These are phyloP conservation scores for Linaria vulgaris DNA, from an alignment of 257 asterid species.

Conservation along the genomic window DNA sequence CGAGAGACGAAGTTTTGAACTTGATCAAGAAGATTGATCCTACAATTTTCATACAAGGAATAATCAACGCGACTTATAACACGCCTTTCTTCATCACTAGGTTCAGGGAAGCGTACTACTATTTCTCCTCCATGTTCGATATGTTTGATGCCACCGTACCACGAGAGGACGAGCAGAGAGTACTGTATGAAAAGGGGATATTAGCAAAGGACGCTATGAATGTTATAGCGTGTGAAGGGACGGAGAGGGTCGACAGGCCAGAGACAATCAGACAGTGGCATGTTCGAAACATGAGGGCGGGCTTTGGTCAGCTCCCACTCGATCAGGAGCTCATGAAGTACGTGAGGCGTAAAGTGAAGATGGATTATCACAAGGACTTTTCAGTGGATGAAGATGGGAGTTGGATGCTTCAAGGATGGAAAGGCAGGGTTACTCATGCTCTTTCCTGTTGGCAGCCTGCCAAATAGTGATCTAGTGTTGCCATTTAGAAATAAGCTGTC, in stretches of 20 bases:
- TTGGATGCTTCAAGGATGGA: slow-evolving; percentile 65
- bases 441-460: slow-evolving; percentile 47
- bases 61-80: slow-evolving; percentile 43
- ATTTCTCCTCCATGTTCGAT: slow-evolving; percentile 45
- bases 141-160: slow-evolving; percentile 42
- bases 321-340: slow-evolving; percentile 36
- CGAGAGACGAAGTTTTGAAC: slow-evolving; percentile 37
- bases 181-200: slow-evolving; percentile 39
- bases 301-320: slow-evolving; percentile 38
- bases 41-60: slow-evolving; percentile 40
- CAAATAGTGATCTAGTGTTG: slow-evolving; percentile 7
- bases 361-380: slow-evolving; percentile 47
- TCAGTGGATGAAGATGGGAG: slow-evolving; percentile 50
- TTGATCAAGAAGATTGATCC: slow-evolving; percentile 48
- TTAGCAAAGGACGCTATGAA: slow-evolving; percentile 39
- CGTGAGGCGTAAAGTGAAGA: slow-evolving; percentile 37
- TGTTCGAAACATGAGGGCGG: slow-evolving; percentile 39
- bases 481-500: too few relatives aligned
- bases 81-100: slow-evolving; percentile 50
- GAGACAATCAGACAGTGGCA: slow-evolving; percentile 59
- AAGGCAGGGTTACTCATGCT: slow-evolving; percentile 45
- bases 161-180: slow-evolving; percentile 33
- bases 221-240: slow-evolving; percentile 50
- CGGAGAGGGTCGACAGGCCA: slow-evolving; percentile 49
- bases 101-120: slow-evolving; percentile 46